These are phyloP conservation scores for Microthlaspi erraticum DNA, from an alignment of 345 rosid species.

Conservation along the genomic window DNA sequence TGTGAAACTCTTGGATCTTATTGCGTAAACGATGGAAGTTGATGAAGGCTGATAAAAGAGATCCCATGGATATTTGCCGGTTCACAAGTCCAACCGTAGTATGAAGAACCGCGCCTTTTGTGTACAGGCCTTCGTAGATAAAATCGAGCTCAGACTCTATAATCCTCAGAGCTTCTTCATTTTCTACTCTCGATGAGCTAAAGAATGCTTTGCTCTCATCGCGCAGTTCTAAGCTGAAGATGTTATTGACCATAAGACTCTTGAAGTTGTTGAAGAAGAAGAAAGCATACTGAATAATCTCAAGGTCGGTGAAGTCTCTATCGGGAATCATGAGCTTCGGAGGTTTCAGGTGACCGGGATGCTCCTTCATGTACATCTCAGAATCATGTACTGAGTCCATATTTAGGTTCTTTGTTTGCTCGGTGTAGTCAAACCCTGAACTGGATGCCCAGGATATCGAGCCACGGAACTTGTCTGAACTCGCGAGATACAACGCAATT, in stretches of 20 bases:
- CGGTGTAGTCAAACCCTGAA: not conserved
- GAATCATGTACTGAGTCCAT: not conserved
- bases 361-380: conserved; percentile 2
- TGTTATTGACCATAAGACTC: conserved; percentile 40
- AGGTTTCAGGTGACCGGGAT: not conserved
- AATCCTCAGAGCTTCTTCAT: conserved; percentile 39
- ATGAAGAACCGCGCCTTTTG: conserved; percentile 36
- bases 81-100: conserved; percentile 22
- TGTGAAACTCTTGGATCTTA: conserved; percentile 25
- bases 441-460: not conserved
- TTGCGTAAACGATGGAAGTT: conserved; percentile 15
- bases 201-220: conserved; percentile 30
- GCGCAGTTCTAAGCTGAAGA: conserved; percentile 25
- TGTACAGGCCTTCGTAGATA: conserved; percentile 50
- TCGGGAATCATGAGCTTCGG: not conserved
- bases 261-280: conserved; percentile 24
- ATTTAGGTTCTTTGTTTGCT: not conserved
- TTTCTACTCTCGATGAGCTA: not conserved
- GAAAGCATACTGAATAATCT: conserved; percentile 29
- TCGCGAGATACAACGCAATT: conserved; percentile 34
- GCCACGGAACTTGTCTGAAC: conserved; percentile 17
- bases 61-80: conserved; percentile 10
- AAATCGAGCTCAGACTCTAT: conserved; percentile 48
- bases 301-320: not conserved
- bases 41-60: conserved; percentile 23